Evolutionary conservation across 768 basidiomycete species (phyloP), one percentile per base, ranked within the genome.

Genomic region (Lactarius vividus): DNA sequence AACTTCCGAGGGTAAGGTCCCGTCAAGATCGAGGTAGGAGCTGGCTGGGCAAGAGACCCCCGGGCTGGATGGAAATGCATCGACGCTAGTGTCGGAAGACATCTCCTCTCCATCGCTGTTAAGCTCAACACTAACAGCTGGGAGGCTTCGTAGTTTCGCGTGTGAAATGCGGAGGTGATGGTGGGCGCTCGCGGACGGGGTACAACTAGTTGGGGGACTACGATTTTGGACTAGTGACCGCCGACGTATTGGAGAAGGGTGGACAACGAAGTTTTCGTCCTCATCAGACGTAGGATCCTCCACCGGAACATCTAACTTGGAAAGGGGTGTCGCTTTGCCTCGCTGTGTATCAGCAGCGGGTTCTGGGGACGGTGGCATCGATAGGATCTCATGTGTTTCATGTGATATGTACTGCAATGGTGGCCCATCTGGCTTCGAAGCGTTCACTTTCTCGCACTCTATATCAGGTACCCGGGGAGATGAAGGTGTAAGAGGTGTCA

Each of bases 81-180:
- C 52, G 35, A 63, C 23, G 57, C 40, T 52, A 46, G 23, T 15
- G 28, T 37, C 35, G 42, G 57, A n/a, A 53, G 49, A 46, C 57
- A 67, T 54, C 52, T 59, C 65, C 20, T 62, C 66, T 37, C 66
- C 66, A 31, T 67, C 66, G 28, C 66, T 67, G 35, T 67, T 52
- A 20, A 67, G 62, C 13, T 63, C 62, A 35, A 63, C 33, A 31
- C 49, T 7, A 7, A 46, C 15, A 35, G 40, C 28, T 23, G 62
- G 57, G 37, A 67, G 52, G n/a, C 66, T 58, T 63, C 66, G 66
- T 55, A 67, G 57, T 57, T 59, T 67, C 4, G 66, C 66, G n/a
- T 67, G 66, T 31, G 66, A 63, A 55, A 67, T 67, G 3, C 62
- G 62, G 46, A 37, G 26, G 8, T 44, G 49, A 4, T 57, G 7